Evolutionary conservation across 805 yeast genomes (phyloP).

Genomic region (Trichomonascus vanleenenianus): DNA sequence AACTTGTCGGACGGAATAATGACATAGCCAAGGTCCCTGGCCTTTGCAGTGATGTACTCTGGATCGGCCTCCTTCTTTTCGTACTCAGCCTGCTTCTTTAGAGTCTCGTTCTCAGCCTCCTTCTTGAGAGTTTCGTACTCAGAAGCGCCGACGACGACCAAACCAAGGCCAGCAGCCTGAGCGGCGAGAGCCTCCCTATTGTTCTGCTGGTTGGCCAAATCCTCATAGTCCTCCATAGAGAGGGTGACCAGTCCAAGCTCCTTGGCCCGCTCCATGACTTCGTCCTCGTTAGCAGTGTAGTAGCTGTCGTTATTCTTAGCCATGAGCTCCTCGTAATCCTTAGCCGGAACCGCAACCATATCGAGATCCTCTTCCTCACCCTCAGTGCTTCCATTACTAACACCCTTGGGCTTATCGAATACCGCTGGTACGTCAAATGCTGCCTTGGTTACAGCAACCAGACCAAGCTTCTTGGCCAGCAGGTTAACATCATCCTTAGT

Average conservation of each 20-base stretch:
- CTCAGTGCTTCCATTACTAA: background rate
- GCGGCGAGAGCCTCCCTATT: conserved; percentile 4
- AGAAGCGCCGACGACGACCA: conserved; percentile 26
- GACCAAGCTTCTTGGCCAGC: conserved; percentile 22
- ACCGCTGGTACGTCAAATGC: no score
- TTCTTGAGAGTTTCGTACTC: conserved; percentile 14
- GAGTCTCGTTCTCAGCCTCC: conserved; percentile 17
- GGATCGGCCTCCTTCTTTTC: background rate
- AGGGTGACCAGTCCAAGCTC: conserved; percentile 15
- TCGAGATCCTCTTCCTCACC: background rate
- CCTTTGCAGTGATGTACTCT: conserved; percentile 5
- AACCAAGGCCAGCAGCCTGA: conserved; percentile 20
- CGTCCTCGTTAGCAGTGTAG: conserved; percentile 5
- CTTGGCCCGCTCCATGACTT: conserved; percentile 7
- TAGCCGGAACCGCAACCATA: conserved; percentile 9
- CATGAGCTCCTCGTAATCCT: conserved; percentile 10
- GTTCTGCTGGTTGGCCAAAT: conserved; percentile 7
- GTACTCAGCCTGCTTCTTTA: conserved; percentile 16
- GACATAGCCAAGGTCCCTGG: conserved; percentile 16
- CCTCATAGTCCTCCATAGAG: conserved; percentile 9
- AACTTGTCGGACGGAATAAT: conserved; percentile 21
- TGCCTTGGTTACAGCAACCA: conserved; percentile 12
- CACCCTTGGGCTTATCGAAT: background rate
- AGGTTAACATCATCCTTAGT: conserved; percentile 21
- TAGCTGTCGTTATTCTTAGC: conserved; percentile 13